A percentile compares a stretch with the other conserved stretches of the same genome.
These are phyloP conservation scores for Crotalaria pallida DNA, from an alignment of 306 rosid genomes.

Conservation along the genomic window DNA sequence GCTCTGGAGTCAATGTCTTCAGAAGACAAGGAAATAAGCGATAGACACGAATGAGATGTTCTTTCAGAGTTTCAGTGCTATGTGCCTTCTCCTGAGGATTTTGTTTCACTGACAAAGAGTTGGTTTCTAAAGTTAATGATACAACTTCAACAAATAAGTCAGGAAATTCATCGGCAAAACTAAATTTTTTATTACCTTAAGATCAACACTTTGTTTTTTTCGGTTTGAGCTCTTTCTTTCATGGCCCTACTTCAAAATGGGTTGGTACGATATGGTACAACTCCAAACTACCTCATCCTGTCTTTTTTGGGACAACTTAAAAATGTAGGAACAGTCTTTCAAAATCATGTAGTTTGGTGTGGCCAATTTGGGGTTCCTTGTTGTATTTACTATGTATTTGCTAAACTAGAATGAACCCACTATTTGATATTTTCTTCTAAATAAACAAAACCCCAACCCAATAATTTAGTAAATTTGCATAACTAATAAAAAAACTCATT, in stretches of 20 bases:
- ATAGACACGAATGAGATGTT: not conserved
- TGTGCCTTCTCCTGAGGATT: not conserved
- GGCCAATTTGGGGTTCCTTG: not conserved
- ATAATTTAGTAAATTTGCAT: constrained; percentile 6
- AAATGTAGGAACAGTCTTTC: not conserved
- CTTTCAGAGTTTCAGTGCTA: not conserved
- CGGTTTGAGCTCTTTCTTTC: constrained; percentile 1
- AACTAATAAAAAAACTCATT: not conserved
- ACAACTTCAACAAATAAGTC: not conserved
- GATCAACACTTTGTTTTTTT: not conserved
- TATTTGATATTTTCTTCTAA: not conserved
- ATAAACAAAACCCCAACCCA: not conserved
- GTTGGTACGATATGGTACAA: not conserved
- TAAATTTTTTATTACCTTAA: not conserved
- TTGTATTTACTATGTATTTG: not conserved
- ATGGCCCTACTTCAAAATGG: not conserved
- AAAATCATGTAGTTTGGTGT: not conserved
- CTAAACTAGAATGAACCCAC: not conserved
- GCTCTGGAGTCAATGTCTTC: not conserved
- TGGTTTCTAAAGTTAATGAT: not conserved
- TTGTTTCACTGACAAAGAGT: not conserved
- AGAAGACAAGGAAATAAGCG: not conserved
- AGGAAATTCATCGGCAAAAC: not conserved
- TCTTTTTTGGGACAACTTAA: not conserved
- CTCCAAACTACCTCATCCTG: not conserved